Base-by-base conservation (phyloP, 2,329 filamentous ascomycete genomes). In the Fusarium torulosum region DNA sequence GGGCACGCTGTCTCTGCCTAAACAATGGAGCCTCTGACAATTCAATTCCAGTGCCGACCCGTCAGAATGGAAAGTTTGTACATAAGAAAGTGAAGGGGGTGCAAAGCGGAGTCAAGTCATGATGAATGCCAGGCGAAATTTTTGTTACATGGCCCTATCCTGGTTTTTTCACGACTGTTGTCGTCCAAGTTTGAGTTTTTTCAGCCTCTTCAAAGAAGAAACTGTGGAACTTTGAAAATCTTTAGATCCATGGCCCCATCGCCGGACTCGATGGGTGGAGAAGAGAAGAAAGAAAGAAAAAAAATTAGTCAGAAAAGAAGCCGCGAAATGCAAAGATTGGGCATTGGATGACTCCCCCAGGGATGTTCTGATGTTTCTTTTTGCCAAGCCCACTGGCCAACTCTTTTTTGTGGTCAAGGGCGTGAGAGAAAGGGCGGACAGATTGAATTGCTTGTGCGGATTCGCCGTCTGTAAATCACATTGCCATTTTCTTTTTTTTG, bases 91-190 rank as follows among this genome's bases (percentile, higher is more conserved):
- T 54, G 29, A 56, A 56, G 29, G 47, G 46, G 53, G 17, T 9
- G 54, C 27, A 29, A 37, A 66, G 67, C 60, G 61, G 65, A 69
- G 49, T 52, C 61, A 47, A 14, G 29, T 15, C 29, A 14, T 33
- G 29, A 33, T 15, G 29, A 14, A 14, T 7, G 29, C 9, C 29
- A 6, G 29, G 13, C 29, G 27, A 56, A 59, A 71, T 50, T 66
- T 44, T 59, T 10, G 25, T 49, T 4, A 37, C 69, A 72, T 65
- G 69, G 61, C 57, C n/a, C 17, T 56, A 72, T 63, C 67, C 65
- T 52, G 51, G 70, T 45, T 62, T 29, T 45, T 62, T 66, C 66
- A 41, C 35, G 50, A 43, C 44, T 67, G 46, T 43, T 44, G 46
- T 56, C 42, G 35, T n/a, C 4, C 17, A 37, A 37, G 35, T 37